These are phyloP conservation scores for Eurotiales sp. DNA, from an alignment of 2,329 filamentous ascomycete genomes.

Conservation along the genomic window DNA sequence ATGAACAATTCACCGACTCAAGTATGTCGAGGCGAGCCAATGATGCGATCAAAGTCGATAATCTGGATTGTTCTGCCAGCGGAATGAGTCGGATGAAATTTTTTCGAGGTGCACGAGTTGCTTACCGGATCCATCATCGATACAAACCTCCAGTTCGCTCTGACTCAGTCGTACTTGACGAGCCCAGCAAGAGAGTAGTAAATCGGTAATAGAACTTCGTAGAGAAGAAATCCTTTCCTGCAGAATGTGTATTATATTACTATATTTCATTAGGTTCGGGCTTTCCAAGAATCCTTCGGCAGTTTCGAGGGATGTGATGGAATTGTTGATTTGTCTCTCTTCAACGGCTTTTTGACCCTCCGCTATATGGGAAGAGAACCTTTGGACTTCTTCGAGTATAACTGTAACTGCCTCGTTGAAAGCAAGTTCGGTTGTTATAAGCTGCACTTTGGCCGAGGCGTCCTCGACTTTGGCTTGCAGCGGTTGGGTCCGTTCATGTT, in stretches of 20 bases:
- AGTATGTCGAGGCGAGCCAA: conserved; percentile 31
- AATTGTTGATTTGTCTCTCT: conserved; percentile 42
- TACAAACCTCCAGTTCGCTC: conserved; percentile 51
- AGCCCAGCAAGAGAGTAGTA: conserved; percentile 68
- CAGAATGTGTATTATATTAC: conserved; percentile 53
- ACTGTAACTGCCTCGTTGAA: conserved; percentile 55
- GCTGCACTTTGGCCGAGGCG: conserved; percentile 50
- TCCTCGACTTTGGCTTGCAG: conserved; percentile 64
- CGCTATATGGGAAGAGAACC: conserved; percentile 49
- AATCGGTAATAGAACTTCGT: conserved; percentile 62
- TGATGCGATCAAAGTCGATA: conserved; percentile 28
- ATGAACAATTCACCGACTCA: conserved; percentile 25
- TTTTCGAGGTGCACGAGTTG: conserved; percentile 13
- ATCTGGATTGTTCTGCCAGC: conserved; percentile 21
- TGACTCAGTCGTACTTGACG: conserved; percentile 62
- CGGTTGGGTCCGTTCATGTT: conserved; percentile 66
- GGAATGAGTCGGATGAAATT: neutral
- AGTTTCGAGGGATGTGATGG: conserved; percentile 48
- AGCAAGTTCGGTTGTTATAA: conserved; percentile 56
- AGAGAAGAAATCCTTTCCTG: conserved; percentile 63
- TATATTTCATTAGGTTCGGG: conserved; percentile 30
- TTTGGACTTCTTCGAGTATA: conserved; percentile 50
- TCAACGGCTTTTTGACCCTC: conserved; percentile 44
- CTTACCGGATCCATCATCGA: conserved; percentile 55
- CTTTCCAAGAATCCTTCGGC: conserved; percentile 30